Base-by-base conservation (phyloP, 1,284 basidiomycete genomes). In the Rhodotorula glutinis region DNA sequence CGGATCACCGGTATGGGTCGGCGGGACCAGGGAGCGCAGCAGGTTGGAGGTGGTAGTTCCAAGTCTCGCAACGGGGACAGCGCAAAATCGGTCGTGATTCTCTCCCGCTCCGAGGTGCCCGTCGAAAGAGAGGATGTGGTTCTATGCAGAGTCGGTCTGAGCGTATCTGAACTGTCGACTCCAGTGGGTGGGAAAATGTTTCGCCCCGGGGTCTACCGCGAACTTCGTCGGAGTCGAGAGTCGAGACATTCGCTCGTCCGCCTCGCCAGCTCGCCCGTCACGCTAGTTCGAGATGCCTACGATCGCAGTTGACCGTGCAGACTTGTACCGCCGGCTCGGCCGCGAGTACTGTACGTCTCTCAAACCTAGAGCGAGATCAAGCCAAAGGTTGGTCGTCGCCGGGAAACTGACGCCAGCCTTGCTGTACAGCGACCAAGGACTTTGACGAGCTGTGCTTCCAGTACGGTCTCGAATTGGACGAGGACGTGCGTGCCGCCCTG, bases 381-480 rank as follows among this genome's bases (percentile, higher is more conserved):
- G n/a, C n/a, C n/a, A n/a, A n/a, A n/a, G n/a, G 43, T 16, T 44
- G 43, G 17, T 21, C 43, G 43, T n/a, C 43, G 43, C 21, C 43
- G 43, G 43, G 14, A 51, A 49, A 27, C 30, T 2, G 17, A 17
- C 13, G 19, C n/a, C n/a, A n/a, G n/a, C 14, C 8, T 23, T 25
- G 23, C 44, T 21, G 41, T 58, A 10, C 76, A 96, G 92, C 91
- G 57, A 87, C 89, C 56, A 87, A 95, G 71, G 92, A 95, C 75
- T 98, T 98, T 77, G 95, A 98, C 81, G 86, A 88, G 77, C 85
- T 98, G 62, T 91, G 92, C 78, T 98, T 98, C 81, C 92, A 98
- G 75, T 98, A 95, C 80, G 95, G 95, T 65, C 84, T 98, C 69
- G 95, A 98, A 82, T 83, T 98, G 52, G 95, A 98, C 77, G 95